Evolutionary conservation across 192 early-diverging fungal genomes (phyloP), one percentile per base, ranked within the genome.

Genomic region (Obelidium mucronatum): DNA sequence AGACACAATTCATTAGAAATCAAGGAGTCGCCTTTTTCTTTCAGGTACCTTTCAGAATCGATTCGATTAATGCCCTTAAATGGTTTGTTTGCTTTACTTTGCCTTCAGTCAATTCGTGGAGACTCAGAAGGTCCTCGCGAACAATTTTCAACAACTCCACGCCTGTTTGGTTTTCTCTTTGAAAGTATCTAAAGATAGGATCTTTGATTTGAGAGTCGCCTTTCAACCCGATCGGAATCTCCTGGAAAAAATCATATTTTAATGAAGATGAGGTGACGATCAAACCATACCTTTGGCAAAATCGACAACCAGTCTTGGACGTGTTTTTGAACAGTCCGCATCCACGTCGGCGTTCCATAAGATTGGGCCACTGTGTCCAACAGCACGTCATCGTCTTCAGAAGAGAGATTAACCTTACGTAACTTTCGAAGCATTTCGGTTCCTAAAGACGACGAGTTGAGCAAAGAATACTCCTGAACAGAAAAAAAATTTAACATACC

Each of bases 61-160:
- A 88, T 31, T 83, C 78, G 53, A 95, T 77, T 37, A 97, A 84
- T 67, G 87, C 80, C 31, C 96, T 88, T 59, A 93, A 67, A 73
- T 93, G 92, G 81, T 97, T 97, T 4, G 96, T 97, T 71, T 94
- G 94, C 85, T 94, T 93, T 52, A 88, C 74, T 80, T 90, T 88
- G 55, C 96, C 96, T 15, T 84, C 82, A 72, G 93, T 95, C 40
- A 93, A 85, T 26, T 84, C 78, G 36, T 81, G 77, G 58, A 97
- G 76, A 11, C 90, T 88, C 22, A 59, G 30, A 34, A 97, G 78
- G 73, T 97, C 96, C 17, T 73, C 70, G 34, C 87, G 89, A 53
- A 97, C 85, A 4, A 71, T 87, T 1, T 37, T 67, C 24, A 96
- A 82, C 55, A 96, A 79, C 30, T 52, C 62, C 40, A 84, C 77